Conservation (phyloP, 331 rosid genomes). For the Rhamnella rubrinervis region DNA sequence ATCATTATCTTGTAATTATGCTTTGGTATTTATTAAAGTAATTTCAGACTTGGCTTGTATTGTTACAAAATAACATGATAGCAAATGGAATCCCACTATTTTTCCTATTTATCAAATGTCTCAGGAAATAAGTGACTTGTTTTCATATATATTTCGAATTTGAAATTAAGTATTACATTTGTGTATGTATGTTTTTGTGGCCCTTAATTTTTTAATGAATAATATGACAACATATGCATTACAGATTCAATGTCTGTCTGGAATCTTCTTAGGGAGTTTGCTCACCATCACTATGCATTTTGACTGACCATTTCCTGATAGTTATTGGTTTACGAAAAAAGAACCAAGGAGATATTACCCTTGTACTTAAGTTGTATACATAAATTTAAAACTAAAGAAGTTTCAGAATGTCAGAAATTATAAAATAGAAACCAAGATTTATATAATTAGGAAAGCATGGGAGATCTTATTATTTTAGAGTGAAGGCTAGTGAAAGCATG, state of each 20-base stretch:
- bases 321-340: not conserved
- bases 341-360: not conserved
- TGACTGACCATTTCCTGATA: not conserved
- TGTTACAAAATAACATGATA: constrained; percentile 1
- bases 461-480: too few species aligned
- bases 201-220: constrained; percentile 14
- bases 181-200: not conserved
- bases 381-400: not conserved
- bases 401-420: not conserved
- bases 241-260: constrained; percentile 99
- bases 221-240: constrained; percentile 35
- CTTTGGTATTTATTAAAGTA: not conserved
- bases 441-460: too few species aligned
- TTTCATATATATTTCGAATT: constrained; percentile 22
- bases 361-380: not conserved
- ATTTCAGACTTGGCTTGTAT: not conserved
- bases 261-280: constrained; percentile 98
- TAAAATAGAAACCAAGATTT: not conserved
- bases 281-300: constrained; percentile 2
- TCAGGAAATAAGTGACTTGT: not conserved
- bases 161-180: not conserved
- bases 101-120: not conserved
- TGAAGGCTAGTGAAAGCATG: too few species aligned
- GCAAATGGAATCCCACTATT: not conserved
- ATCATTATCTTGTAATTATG: constrained; percentile 10